Evolutionary conservation across 352 stramenopile species (phyloP).

Genomic region (Globisporangium ultimum): DNA sequence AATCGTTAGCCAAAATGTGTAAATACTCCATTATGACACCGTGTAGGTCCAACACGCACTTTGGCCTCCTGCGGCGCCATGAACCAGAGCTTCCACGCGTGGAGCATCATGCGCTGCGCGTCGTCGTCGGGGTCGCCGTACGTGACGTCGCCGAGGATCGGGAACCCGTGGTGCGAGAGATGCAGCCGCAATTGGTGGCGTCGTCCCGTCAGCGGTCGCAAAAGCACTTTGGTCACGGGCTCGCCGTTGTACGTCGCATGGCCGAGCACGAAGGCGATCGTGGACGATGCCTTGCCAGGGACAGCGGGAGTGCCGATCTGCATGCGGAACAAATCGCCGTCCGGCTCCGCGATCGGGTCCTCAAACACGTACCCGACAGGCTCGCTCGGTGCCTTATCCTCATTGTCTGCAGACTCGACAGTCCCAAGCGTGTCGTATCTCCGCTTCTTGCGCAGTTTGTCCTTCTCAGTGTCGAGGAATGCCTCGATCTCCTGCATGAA

Average conservation of each 20-base stretch:
- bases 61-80: constrained; percentile 34
- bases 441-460: constrained; percentile 36
- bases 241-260: constrained; percentile 49
- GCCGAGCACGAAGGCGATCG: constrained; percentile 73
- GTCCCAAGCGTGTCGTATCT: constrained; percentile 35
- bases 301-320: constrained; percentile 38
- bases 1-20: neutral
- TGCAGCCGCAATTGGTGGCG: constrained; percentile 86
- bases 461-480: constrained; percentile 57
- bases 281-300: constrained; percentile 55
- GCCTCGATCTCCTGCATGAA: constrained; percentile 44
- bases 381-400: constrained; percentile 8
- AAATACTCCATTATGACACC: neutral
- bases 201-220: constrained; percentile 75
- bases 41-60: constrained; percentile 19
- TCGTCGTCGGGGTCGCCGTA: constrained; percentile 48
- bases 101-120: constrained; percentile 81
- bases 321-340: constrained; percentile 64
- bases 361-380: constrained; percentile 78
- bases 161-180: constrained; percentile 65
- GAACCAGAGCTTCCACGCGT: constrained; percentile 81
- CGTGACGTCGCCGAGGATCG: constrained; percentile 74
- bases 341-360: constrained; percentile 64
- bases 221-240: constrained; percentile 77
- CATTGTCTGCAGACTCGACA: constrained; percentile 19